Base-by-base conservation (phyloP, 345 rosid species). In the Rhizophora mangle region DNA sequence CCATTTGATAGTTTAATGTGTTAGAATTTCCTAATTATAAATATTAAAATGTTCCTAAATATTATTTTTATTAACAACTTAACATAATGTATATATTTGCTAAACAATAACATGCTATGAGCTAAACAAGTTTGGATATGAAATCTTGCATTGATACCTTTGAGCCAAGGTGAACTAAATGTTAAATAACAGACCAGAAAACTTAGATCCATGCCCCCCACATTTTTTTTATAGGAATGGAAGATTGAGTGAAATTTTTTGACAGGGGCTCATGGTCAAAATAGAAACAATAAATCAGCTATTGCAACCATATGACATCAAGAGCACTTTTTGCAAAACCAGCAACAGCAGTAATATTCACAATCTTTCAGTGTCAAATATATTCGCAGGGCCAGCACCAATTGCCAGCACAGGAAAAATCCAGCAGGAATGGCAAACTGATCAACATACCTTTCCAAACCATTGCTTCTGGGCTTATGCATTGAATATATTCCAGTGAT, bases 401-500 rank as follows among this genome's bases (percentile, higher is more conserved):
- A 47, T 78, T 68, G 24, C 34, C 32, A 30, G 60, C 9, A 21
- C 47, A 46, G 55, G 34, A 52, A 29, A 21, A 64, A 68, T 46
- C 32, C 3, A 32, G 47, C 66, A 43, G 63, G 60, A 15, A 52
- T 21, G 6, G 71, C 58, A 19, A 16, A 16, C n/a, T 43, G 32
- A 49, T 64, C 69, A 31, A 47, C 24, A 52, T 59, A 61, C 29
- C 37, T 68, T 32, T 39, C 39, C 63, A 11, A 52, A 18, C 4
- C 55, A 20, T 70, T 39, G 57, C 55, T 30, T 58, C 72, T 67
- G 36, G 58, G 5, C 22, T 81, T 79, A 88, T 8, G 91, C 22
- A 60, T 75, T 93, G 86, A 94, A 91, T 82, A 91, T 69, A 76
- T 74, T 82, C 97, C 98, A 94, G 76, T 76, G 88, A 79, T 89